phyloP scores from a whole-genome alignment of 139 green algal species.

The Chlorella ohadii region DNA sequence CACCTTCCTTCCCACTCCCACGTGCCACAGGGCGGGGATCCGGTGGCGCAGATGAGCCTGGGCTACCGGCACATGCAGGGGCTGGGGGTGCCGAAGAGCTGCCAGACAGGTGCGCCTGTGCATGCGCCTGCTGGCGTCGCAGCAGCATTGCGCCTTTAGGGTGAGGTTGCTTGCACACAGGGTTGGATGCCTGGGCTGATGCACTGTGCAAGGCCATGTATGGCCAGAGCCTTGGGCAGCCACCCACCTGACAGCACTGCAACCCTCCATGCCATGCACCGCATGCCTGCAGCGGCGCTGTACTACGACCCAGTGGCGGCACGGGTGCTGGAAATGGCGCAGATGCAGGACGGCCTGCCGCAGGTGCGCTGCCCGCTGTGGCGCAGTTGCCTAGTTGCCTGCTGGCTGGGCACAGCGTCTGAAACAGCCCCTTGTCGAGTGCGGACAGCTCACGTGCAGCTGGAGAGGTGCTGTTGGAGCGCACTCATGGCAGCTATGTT shows the following conservation, averaged over 20 bases:
- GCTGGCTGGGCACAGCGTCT: too few species aligned
- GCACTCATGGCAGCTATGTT: not conserved
- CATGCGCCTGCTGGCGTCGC: too few species aligned
- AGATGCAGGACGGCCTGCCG: conserved; percentile 33
- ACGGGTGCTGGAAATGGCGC: conserved; percentile 46
- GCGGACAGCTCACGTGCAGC: too few species aligned
- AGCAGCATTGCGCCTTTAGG: too few species aligned
- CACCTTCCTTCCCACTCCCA: too few species aligned
- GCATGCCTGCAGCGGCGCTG: conserved; percentile 44
- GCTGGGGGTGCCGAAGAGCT: conserved; percentile 82
- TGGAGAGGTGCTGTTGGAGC: not conserved
- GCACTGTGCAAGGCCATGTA: too few species aligned
- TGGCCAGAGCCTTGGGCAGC: too few species aligned
- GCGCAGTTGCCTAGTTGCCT: too few species aligned
- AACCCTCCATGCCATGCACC: not conserved
- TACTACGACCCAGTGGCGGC: conserved; percentile 91
- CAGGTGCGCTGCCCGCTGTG: conserved; percentile 2
- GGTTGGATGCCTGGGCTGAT: too few species aligned
- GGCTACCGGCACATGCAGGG: conserved; percentile 83
- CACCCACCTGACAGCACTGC: too few species aligned
- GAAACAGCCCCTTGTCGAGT: too few species aligned
- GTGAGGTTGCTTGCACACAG: too few species aligned
- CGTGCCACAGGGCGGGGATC: conserved; percentile 68
- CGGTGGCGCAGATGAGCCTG: conserved; percentile 74
- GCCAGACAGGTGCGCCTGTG: conserved; percentile 45